These are phyloP conservation scores for Euptelea pleiosperma DNA, from an alignment of 164 flowering plant genomes.

Conservation along the genomic window DNA sequence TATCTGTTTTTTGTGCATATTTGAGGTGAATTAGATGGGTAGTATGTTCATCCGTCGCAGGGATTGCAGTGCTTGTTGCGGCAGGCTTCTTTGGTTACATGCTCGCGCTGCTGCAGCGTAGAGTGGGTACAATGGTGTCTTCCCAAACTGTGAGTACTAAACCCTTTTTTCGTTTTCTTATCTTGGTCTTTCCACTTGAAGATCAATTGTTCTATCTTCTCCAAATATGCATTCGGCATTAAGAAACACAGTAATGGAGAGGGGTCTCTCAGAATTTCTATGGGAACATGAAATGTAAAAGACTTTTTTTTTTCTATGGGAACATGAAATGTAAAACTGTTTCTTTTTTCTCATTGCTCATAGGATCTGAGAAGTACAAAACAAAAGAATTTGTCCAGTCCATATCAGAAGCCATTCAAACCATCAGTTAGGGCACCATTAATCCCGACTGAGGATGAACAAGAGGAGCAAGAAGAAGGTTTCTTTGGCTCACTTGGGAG, in stretches of 20 bases:
- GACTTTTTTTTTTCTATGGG: too few species aligned
- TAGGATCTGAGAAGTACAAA: constrained; percentile 39
- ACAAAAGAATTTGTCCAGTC: constrained; percentile 23
- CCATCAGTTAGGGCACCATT: constrained; percentile 68
- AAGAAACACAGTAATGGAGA: too few species aligned
- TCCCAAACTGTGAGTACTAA: constrained; percentile 56
- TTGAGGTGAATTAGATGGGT: background rate
- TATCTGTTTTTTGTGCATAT: background rate
- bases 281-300: too few species aligned
- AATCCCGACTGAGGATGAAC: constrained; percentile 68
- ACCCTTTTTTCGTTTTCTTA: background rate
- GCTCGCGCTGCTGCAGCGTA: constrained; percentile 80
- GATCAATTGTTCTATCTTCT: too few species aligned
- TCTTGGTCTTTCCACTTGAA: constrained; percentile 4
- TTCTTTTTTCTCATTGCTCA: too few species aligned
- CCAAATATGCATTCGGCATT: too few species aligned
- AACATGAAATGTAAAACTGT: too few species aligned
- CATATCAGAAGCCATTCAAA: constrained; percentile 61
- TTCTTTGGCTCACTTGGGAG: constrained; percentile 64
- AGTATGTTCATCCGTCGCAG: constrained; percentile 34
- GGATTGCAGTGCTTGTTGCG: constrained; percentile 75
- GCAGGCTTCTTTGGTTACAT: constrained; percentile 93
- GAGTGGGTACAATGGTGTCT: constrained; percentile 64
- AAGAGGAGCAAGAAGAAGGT: constrained; percentile 73
- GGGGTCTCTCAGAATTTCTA: too few species aligned